These are phyloP conservation scores for Purpureocillium lavendulum DNA, from an alignment of 2,329 filamentous ascomycete genomes.

Conservation along the genomic window DNA sequence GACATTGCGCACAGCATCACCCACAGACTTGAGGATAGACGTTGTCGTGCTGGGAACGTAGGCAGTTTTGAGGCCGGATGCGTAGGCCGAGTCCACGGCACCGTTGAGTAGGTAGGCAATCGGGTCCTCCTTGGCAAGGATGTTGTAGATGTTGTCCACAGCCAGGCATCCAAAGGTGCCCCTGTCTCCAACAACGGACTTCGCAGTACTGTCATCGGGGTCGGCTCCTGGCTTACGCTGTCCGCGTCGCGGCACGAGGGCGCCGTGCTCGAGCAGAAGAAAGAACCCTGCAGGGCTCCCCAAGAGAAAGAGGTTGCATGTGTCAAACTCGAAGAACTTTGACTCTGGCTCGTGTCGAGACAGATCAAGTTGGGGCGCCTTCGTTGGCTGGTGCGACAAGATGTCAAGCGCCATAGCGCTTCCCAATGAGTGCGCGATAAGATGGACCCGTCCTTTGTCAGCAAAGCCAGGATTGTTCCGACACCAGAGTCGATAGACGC, in stretches of 20 bases:
- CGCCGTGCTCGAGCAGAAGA: constrained; percentile 68
- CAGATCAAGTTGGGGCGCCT: constrained; percentile 44
- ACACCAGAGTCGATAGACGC: constrained; percentile 94
- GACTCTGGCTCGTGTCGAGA: constrained; percentile 31
- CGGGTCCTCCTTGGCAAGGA: constrained; percentile 63
- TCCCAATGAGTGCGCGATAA: constrained; percentile 88
- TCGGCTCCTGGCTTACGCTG: constrained; percentile 69
- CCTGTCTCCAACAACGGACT: constrained; percentile 62
- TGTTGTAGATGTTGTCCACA: constrained; percentile 94
- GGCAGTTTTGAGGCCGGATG: constrained; percentile 66
- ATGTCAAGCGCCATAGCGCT: constrained; percentile 93
- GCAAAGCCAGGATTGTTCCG: constrained; percentile 84
- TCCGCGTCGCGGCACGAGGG: constrained; percentile 67
- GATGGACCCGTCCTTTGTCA: constrained; percentile 73
- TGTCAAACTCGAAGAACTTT: constrained; percentile 82
- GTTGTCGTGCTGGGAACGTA: constrained; percentile 67
- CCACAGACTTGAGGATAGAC: constrained; percentile 56
- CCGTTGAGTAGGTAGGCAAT: constrained; percentile 92
- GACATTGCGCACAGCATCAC: constrained; percentile 53
- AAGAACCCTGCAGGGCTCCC: constrained; percentile 93
- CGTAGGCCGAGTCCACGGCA: constrained; percentile 74
- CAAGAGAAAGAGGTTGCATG: constrained; percentile 77
- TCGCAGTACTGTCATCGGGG: constrained; percentile 45
- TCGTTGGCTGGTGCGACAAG: constrained; percentile 78
- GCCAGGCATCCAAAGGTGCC: constrained; percentile 84